Conservation (phyloP, 371 early-diverging fungal genomes). For the Chytridium lagenaria region DNA sequence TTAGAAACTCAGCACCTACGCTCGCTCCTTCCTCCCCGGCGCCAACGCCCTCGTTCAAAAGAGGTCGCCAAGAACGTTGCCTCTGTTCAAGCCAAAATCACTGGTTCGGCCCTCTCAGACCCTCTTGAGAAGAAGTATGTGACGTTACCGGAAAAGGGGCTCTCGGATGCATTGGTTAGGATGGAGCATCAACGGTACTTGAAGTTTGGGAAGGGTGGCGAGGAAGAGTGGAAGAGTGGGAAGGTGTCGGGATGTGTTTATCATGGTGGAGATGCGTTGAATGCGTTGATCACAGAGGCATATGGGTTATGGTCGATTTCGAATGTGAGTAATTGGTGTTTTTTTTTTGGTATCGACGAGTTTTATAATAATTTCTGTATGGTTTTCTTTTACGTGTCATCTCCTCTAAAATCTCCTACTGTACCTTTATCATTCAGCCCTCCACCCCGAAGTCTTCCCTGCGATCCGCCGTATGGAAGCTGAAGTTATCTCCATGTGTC, state of each 20-base stretch:
- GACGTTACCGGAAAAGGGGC: conserved; percentile 68
- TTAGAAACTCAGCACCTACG: conserved; percentile 14
- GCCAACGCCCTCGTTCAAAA: conserved; percentile 51
- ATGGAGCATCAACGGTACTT: conserved; percentile 60
- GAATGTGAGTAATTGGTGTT: conserved; percentile 57
- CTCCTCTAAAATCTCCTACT: background rate
- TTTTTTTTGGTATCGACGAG: background rate
- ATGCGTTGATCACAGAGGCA: conserved; percentile 76
- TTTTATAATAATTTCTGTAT: background rate
- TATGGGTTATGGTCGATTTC: conserved; percentile 83
- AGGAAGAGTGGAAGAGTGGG: conserved; percentile 85
- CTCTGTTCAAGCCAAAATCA: conserved; percentile 74
- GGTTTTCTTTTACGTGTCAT: background rate
- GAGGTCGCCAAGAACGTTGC: conserved; percentile 71
- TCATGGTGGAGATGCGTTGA: conserved; percentile 85
- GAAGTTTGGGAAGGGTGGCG: conserved; percentile 42
- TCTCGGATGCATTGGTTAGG: conserved; percentile 65
- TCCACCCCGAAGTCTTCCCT: conserved; percentile 96
- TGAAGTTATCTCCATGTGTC: conserved; percentile 90
- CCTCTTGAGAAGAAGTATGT: conserved; percentile 69
- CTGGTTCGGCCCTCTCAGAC: conserved; percentile 59
- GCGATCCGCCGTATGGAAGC: conserved; percentile 95
- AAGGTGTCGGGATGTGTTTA: conserved; percentile 91
- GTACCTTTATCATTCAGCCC: no score
- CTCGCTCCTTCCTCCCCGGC: conserved; percentile 43